Conservation (phyloP, 805 yeast genomes). For the Kuraishia capsulata region DNA sequence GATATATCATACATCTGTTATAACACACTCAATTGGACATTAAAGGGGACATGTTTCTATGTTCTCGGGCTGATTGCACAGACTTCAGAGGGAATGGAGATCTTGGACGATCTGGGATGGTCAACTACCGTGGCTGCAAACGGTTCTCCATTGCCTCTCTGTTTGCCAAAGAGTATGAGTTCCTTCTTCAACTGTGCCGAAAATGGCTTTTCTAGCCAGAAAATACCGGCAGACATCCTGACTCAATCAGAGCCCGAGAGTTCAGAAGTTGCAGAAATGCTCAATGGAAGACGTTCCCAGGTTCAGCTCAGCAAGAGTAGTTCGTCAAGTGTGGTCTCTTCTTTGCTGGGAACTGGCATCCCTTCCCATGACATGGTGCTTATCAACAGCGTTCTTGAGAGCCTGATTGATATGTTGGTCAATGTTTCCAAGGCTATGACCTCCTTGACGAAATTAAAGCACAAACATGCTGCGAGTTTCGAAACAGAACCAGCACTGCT, state of each 20-base stretch:
- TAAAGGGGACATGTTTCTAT: slow-evolving; percentile 72
- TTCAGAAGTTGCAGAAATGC: neutral
- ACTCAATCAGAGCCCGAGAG: neutral
- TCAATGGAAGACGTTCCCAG: neutral
- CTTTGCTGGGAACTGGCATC: slow-evolving; percentile 8
- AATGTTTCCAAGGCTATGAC: slow-evolving; percentile 17
- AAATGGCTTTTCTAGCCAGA: neutral
- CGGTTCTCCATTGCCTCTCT: slow-evolving; percentile 25
- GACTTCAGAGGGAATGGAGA: slow-evolving; percentile 74
- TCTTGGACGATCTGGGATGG: slow-evolving; percentile 81
- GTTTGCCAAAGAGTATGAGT: slow-evolving; percentile 15
- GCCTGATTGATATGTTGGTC: slow-evolving; percentile 17
- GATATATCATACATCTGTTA: slow-evolving; percentile 44
- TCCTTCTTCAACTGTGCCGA: slow-evolving; percentile 8
- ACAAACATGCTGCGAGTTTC: slow-evolving; percentile 40
- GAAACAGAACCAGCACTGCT: slow-evolving; percentile 45
- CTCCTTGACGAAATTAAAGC: slow-evolving; percentile 41
- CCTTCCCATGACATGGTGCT: slow-evolving; percentile 12
- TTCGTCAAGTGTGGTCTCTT: slow-evolving; percentile 7
- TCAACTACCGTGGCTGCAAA: slow-evolving; percentile 33
- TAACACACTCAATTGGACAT: slow-evolving; percentile 40
- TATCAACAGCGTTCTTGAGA: slow-evolving; percentile 17
- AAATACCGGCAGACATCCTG: neutral
- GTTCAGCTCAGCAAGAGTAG: neutral
- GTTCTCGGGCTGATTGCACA: slow-evolving; percentile 66